Base-by-base conservation (phyloP, 768 basidiomycete species). In the Suillus fuscotomentosus region DNA sequence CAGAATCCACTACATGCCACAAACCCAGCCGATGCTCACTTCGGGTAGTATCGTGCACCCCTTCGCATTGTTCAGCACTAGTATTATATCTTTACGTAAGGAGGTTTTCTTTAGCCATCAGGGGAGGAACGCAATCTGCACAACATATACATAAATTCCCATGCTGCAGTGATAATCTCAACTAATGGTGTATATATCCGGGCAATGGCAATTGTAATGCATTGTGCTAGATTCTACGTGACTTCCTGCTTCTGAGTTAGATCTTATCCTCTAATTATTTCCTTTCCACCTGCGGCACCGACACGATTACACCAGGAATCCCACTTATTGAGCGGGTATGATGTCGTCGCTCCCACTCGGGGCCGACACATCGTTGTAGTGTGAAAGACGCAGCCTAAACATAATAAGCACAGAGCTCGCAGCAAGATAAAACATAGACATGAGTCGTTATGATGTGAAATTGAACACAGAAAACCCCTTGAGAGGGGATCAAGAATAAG, bases 1-100 rank as follows among this genome's bases (percentile, higher is more conserved):
- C 75, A 66, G 60, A 69, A 69, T 67, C 68, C 67, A 47, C 60
- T 68, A 65, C 69, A 72, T 38, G 73, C 78, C 39, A 66, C 76
- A 53, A 70, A 78, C 69, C 78, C 85, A 60, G 83, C 83, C 51
- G 85, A 84, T 65, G 80, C 80, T 43, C 79, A 82, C 66, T 84
- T 85, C 74, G 72, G 68, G 61, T 75, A 69, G 76, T 66, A 15
- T 11, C 5, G 39, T 10, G 5, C 34, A 20, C 5, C 39, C 9
- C 24, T 57, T 9, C 10, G 39, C 24, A 41, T 39, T 39, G 38
- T 38, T 39, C 38, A 22, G 38, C 38, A 39, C 38, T 3, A 8
- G 22, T 57, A 22, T 57, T 24, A 57, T 41, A 17, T 27, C 39
- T 56, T 56, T 39, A 36, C 55, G 41, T 5, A 8, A 13, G 34